phyloP scores from a whole-genome alignment of 2,329 filamentous ascomycete genomes.

The Talaromyces sp. region DNA sequence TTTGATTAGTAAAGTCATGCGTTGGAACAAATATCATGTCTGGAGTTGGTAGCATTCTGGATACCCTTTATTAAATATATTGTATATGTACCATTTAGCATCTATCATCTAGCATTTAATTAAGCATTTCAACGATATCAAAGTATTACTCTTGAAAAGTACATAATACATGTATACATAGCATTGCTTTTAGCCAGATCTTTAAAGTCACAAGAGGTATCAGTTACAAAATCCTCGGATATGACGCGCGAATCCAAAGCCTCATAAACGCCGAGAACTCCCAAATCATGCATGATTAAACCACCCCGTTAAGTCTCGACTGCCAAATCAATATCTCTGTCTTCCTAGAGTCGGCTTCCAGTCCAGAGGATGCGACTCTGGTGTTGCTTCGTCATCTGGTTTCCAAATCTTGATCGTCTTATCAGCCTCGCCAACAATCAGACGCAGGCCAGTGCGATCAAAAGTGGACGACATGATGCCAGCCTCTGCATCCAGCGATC shows the following conservation, averaged over 20 bases:
- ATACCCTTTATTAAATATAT: constrained; percentile 1
- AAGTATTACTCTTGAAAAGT: background rate
- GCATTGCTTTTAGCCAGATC: background rate
- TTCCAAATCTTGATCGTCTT: constrained; percentile 99
- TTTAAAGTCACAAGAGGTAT: background rate
- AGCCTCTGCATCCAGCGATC: constrained; percentile 86
- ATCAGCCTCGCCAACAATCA: constrained; percentile 93
- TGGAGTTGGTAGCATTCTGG: background rate
- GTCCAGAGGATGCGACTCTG: constrained; percentile 83
- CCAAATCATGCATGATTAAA: constrained; percentile 20
- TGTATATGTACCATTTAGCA: background rate
- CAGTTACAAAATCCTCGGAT: background rate
- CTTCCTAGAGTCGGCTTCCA: constrained; percentile 81
- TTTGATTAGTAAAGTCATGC: constrained; percentile 25
- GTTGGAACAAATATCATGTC: background rate
- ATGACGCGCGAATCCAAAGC: background rate
- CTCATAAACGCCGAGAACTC: constrained; percentile 20
- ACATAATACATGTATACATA: background rate
- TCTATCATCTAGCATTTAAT: background rate
- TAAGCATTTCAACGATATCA: background rate
- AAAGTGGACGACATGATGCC: constrained; percentile 94
- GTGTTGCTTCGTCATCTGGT: constrained; percentile 83
- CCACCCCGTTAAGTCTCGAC: background rate
- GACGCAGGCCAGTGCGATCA: constrained; percentile 77
- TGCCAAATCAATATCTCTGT: constrained; percentile 60